These are phyloP conservation scores for Botrytis elliptica DNA, from an alignment of 2,329 filamentous ascomycete genomes.

Conservation along the genomic window DNA sequence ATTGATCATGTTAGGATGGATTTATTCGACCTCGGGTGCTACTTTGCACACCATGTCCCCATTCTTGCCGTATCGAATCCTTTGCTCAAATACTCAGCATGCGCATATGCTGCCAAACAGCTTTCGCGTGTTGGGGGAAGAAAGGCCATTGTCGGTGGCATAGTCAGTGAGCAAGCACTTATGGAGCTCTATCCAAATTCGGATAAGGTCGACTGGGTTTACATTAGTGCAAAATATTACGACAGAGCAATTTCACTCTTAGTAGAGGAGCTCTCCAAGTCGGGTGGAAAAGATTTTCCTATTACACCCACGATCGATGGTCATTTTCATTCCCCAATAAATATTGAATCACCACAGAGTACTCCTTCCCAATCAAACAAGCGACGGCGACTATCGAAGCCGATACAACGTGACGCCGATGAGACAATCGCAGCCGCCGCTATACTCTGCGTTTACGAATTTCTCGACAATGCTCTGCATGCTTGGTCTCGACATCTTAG, in stretches of 20 bases:
- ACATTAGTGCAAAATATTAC: conserved; percentile 61
- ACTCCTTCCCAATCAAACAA: conserved; percentile 37
- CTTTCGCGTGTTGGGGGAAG: conserved; percentile 53
- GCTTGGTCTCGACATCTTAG: conserved; percentile 66
- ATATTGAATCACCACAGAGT: conserved; percentile 31
- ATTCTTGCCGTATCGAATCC: conserved; percentile 53
- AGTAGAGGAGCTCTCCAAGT: conserved; percentile 41
- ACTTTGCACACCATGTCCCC: conserved; percentile 60
- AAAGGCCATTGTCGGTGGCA: conserved; percentile 51
- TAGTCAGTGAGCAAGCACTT: conserved; percentile 47
- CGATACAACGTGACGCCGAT: conserved; percentile 47
- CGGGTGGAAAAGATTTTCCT: conserved; percentile 29
- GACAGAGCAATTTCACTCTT: conserved; percentile 55
- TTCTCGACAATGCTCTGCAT: conserved; percentile 61
- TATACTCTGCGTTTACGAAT: conserved; percentile 66
- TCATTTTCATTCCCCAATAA: conserved; percentile 31
- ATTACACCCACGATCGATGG: conserved; percentile 39
- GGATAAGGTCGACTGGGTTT: conserved; percentile 53
- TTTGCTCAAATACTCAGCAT: conserved; percentile 52
- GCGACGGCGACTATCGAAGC: conserved; percentile 46
- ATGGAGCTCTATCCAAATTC: conserved; percentile 52
- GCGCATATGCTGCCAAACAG: conserved; percentile 62
- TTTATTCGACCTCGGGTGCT: conserved; percentile 54
- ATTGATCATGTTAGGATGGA: conserved; percentile 47
- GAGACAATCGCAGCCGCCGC: conserved; percentile 64